A percentile compares a stretch with the other conserved stretches of the same genome.
phyloP scores from a whole-genome alignment of 2,329 filamentous ascomycete species.

The Dactylellina leptospora region DNA sequence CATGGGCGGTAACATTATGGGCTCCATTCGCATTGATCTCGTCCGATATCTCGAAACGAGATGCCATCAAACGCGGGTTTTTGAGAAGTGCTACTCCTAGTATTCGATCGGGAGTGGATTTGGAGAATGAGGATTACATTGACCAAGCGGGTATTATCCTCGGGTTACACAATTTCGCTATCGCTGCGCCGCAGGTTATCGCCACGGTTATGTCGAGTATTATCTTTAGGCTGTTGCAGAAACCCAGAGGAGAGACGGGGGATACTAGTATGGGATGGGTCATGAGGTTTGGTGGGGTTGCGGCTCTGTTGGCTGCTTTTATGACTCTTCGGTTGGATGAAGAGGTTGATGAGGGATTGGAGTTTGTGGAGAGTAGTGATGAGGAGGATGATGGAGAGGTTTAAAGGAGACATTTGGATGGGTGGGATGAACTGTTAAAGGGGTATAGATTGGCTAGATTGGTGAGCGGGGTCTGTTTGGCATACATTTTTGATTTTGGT shows the following conservation, averaged over 20 bases:
- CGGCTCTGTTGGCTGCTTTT: constrained; percentile 78
- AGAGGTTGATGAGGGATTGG: constrained; percentile 60
- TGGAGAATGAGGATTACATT: constrained; percentile 38
- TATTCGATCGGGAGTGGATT: constrained; percentile 21
- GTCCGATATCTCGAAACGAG: constrained; percentile 85
- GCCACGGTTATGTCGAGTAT: constrained; percentile 84
- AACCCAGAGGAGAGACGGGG: constrained; percentile 81
- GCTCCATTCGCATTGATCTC: constrained; percentile 95
- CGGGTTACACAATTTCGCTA: constrained; percentile 94
- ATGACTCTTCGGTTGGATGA: constrained; percentile 75
- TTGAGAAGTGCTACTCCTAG: constrained; percentile 23
- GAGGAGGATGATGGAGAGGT: constrained; percentile 42
- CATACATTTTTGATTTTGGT: too few relatives aligned
- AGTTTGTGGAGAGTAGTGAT: constrained; percentile 51
- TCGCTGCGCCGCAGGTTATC: constrained; percentile 89
- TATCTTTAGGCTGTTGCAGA: constrained; percentile 86
- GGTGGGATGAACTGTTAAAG: neutral
- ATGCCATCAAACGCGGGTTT: constrained; percentile 69
- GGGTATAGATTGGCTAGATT: neutral
- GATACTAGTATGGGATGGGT: constrained; percentile 90
- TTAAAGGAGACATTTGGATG: neutral
- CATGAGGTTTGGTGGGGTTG: constrained; percentile 81
- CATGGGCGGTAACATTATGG: constrained; percentile 93
- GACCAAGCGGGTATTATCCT: constrained; percentile 87
- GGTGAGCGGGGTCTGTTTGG: neutral